These are phyloP conservation scores for Diospyros kaki DNA, from an alignment of 148 eudicot genomes.

Conservation along the genomic window DNA sequence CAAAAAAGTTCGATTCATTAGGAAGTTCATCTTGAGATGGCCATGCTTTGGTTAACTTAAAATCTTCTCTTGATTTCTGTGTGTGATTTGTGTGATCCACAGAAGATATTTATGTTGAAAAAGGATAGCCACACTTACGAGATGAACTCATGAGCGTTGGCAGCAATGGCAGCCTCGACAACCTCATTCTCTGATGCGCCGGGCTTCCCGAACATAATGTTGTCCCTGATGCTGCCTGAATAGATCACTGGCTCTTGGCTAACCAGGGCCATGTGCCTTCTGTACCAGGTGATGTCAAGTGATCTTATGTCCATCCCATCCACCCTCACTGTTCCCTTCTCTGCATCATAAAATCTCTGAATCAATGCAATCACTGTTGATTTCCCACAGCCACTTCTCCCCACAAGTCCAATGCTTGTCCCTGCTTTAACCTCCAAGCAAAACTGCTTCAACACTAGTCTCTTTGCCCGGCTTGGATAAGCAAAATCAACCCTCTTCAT, in stretches of 20 bases:
- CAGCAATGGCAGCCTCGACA: slow-evolving; percentile 72
- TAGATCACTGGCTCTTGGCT: slow-evolving; percentile 90
- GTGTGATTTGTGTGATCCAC: too few relatives aligned
- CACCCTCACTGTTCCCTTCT: slow-evolving; percentile 59
- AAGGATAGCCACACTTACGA: slow-evolving; percentile 46
- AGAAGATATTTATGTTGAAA: too few relatives aligned
- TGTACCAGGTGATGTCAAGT: slow-evolving; percentile 62
- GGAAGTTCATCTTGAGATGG: background rate
- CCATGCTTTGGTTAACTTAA: too few relatives aligned
- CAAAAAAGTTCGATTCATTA: background rate
- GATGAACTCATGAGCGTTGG: slow-evolving; percentile 89
- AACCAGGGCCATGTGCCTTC: slow-evolving; percentile 71
- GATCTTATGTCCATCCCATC: slow-evolving; percentile 67
- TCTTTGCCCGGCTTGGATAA: slow-evolving; percentile 65
- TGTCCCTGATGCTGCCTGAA: slow-evolving; percentile 67
- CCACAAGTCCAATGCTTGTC: slow-evolving; percentile 80
- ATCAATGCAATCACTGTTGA: slow-evolving; percentile 76
- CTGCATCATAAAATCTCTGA: slow-evolving; percentile 76
- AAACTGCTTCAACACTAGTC: slow-evolving; percentile 43
- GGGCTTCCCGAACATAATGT: slow-evolving; percentile 60
- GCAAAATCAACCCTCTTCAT: slow-evolving; percentile 67
- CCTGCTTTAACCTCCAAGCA: slow-evolving; percentile 71
- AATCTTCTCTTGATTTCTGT: too few relatives aligned
- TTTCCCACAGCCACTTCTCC: slow-evolving; percentile 93
- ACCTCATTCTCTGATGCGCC: slow-evolving; percentile 73